These are phyloP conservation scores for Eucalyptus rudis DNA, from an alignment of 345 rosid genomes.

Conservation along the genomic window DNA sequence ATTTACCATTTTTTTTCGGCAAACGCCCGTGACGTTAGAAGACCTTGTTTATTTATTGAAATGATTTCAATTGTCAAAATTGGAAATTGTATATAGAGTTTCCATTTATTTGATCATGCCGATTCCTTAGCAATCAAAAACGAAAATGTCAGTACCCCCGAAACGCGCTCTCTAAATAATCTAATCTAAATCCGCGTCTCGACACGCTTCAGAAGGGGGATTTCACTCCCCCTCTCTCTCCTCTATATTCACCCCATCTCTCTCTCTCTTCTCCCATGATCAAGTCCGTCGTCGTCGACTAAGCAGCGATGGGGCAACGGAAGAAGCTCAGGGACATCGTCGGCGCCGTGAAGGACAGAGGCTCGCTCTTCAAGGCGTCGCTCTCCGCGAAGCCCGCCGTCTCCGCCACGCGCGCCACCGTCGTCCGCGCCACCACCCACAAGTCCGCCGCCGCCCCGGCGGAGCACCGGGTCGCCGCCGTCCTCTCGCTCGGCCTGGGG, in stretches of 20 bases:
- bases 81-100: background rate
- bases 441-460: conserved; percentile 13
- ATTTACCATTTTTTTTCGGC: background rate
- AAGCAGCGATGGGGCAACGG: conserved; percentile 13
- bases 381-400: conserved; percentile 12
- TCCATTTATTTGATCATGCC: background rate
- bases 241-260: background rate
- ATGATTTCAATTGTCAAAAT: background rate
- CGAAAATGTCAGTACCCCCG: background rate
- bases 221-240: background rate
- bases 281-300: background rate
- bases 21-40: too few species aligned
- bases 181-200: background rate
- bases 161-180: background rate
- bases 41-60: background rate
- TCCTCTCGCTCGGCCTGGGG: conserved; percentile 13
- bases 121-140: background rate
- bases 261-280: background rate
- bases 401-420: conserved; percentile 3
- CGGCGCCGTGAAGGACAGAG: conserved; percentile 29
- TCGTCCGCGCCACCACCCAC: conserved; percentile 46
- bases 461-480: conserved; percentile 9
- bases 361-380: conserved; percentile 24
- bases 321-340: conserved; percentile 13
- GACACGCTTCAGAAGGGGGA: background rate